Conservation (phyloP, 371 early-diverging fungal genomes). For the Blyttiomyces sp. region DNA sequence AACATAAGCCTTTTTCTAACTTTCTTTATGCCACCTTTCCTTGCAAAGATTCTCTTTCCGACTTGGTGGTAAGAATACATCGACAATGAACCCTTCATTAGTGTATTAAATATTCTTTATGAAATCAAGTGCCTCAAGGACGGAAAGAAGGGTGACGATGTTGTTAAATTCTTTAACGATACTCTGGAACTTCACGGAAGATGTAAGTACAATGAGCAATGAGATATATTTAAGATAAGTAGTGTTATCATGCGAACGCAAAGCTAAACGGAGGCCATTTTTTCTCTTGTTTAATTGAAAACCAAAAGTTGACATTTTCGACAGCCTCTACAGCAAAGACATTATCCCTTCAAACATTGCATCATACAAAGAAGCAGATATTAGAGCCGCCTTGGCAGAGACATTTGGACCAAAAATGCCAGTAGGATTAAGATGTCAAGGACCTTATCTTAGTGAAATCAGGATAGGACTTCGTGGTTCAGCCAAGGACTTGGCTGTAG, state of each 20-base stretch:
- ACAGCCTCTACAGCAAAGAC: slow-evolving; percentile 48
- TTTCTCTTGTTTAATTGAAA: background rate
- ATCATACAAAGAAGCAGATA: slow-evolving; percentile 17
- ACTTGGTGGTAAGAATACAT: slow-evolving; percentile 16
- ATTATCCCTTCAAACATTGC: slow-evolving; percentile 55
- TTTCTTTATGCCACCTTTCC: background rate
- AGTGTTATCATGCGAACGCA: background rate
- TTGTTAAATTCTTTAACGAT: slow-evolving; percentile 12
- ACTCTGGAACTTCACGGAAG: slow-evolving; percentile 3
- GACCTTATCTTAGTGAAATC: slow-evolving; percentile 21
- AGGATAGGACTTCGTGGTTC: slow-evolving; percentile 10
- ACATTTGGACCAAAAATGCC: slow-evolving; percentile 15
- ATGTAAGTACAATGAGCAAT: background rate
- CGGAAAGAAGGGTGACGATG: slow-evolving; percentile 5
- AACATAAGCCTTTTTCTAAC: background rate
- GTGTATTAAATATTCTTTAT: background rate
- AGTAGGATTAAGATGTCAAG: slow-evolving; percentile 18
- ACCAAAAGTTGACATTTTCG: slow-evolving; percentile 45
- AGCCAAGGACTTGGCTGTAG: background rate
- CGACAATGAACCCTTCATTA: too few relatives aligned
- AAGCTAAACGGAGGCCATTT: too few relatives aligned
- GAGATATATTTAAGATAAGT: background rate
- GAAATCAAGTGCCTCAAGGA: slow-evolving; percentile 8
- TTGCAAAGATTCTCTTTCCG: slow-evolving; percentile 13
- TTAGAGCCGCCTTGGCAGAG: slow-evolving; percentile 18